Percentiles rank a stretch among this genome's conserved stretches.
Conservation (phyloP, 2,329 filamentous ascomycete genomes). For the Monilinia polystroma region DNA sequence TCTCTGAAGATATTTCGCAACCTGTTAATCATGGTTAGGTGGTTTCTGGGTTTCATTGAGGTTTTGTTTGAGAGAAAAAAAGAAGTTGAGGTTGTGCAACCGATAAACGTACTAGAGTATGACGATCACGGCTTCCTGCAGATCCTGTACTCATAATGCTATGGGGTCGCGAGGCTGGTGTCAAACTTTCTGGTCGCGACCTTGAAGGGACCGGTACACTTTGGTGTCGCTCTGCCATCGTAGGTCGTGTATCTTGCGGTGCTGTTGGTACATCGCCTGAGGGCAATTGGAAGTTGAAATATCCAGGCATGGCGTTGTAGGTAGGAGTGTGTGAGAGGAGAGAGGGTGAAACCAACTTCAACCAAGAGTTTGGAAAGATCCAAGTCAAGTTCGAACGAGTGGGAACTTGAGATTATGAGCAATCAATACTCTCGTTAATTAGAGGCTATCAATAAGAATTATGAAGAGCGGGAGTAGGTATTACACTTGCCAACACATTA, state of each 20-base stretch:
- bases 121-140: slow-evolving; percentile 23
- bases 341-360: background rate
- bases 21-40: slow-evolving; percentile 22
- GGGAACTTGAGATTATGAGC: slow-evolving; percentile 6
- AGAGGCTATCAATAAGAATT: background rate
- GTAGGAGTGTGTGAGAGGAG: background rate
- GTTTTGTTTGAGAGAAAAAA: background rate
- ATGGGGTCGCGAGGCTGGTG: slow-evolving; percentile 11
- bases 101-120: slow-evolving; percentile 25
- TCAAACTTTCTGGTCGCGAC: slow-evolving; percentile 11
- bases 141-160: slow-evolving; percentile 28
- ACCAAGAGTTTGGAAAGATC: background rate
- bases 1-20: slow-evolving; percentile 28
- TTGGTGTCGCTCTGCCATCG: slow-evolving; percentile 25
- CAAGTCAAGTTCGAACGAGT: background rate
- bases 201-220: slow-evolving; percentile 6
- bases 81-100: background rate
- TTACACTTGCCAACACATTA: slow-evolving; percentile 22
- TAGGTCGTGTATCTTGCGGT: slow-evolving; percentile 11
- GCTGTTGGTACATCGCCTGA: slow-evolving; percentile 6
- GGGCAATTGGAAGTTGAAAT: slow-evolving; percentile 21
- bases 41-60: background rate
- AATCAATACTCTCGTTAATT: background rate
- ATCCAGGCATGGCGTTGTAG: slow-evolving; percentile 15
- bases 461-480: slow-evolving; percentile 4